Evolutionary conservation across 2,329 filamentous ascomycete genomes (phyloP).

Genomic region (Colletotrichum trifolii): DNA sequence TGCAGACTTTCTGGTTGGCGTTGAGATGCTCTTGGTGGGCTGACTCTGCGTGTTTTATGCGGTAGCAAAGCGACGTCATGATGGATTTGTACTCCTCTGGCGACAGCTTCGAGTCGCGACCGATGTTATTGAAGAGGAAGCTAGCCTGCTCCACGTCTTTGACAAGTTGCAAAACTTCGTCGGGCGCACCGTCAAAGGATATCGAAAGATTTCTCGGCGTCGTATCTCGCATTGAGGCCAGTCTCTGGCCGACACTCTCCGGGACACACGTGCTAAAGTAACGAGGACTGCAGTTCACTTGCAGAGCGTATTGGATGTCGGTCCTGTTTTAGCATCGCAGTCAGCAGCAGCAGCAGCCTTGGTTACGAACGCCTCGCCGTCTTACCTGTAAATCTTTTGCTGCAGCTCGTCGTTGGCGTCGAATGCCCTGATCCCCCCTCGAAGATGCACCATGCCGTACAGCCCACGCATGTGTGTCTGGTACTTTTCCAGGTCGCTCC

Average conservation of each 20-base stretch:
- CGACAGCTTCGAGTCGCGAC: neutral
- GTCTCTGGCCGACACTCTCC: neutral
- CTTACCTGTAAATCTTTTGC: conserved; percentile 2
- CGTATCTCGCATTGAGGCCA: no score
- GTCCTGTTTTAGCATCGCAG: neutral
- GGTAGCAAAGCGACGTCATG: neutral
- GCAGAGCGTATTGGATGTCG: neutral
- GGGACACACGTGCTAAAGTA: neutral
- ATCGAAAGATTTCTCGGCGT: neutral
- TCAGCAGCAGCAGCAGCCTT: no score
- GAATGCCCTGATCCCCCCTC: neutral
- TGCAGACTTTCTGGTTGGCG: neutral
- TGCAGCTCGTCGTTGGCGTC: neutral
- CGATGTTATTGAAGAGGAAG: neutral
- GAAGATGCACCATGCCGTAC: neutral
- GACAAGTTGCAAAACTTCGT: neutral
- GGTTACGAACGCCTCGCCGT: no score
- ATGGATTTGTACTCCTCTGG: neutral
- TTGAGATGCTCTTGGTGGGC: neutral
- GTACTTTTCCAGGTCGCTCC: neutral
- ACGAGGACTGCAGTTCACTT: neutral
- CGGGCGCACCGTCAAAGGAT: neutral
- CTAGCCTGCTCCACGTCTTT: neutral
- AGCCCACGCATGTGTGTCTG: neutral
- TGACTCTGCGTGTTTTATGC: neutral